A percentile compares a stretch with the other conserved stretches of the same genome.
phyloP scores from a whole-genome alignment of 2,329 filamentous ascomycete species.

The Colletotrichum australisinense region DNA sequence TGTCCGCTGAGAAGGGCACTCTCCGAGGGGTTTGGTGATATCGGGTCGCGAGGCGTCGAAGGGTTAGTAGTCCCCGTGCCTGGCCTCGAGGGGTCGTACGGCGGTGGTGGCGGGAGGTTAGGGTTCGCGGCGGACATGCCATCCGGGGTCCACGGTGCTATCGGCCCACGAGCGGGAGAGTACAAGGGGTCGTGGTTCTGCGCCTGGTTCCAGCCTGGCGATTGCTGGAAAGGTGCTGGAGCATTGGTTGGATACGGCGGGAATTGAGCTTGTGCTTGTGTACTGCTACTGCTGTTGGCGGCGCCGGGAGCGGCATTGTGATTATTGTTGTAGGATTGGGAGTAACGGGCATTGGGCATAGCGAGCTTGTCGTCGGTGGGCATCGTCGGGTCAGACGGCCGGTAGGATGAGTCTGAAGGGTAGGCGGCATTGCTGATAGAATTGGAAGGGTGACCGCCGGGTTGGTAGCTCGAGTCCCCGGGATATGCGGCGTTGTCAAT shows the following conservation, averaged over 20 bases:
- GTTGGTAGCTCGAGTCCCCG: constrained; percentile 19
- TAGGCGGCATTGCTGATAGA: constrained; percentile 35
- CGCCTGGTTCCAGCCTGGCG: background rate
- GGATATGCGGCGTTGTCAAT: constrained; percentile 27
- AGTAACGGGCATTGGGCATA: constrained; percentile 30
- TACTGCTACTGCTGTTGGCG: background rate
- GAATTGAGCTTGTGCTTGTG: background rate
- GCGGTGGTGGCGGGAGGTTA: constrained; percentile 36
- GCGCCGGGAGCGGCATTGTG: background rate
- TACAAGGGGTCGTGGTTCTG: constrained; percentile 21
- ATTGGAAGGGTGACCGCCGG: constrained; percentile 12
- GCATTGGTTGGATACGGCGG: constrained; percentile 13
- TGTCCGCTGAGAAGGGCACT: constrained; percentile 20
- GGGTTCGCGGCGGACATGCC: constrained; percentile 33
- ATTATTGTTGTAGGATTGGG: constrained; percentile 22
- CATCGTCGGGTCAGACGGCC: constrained; percentile 19
- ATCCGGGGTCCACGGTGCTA: constrained; percentile 35
- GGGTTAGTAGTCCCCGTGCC: constrained; percentile 9
- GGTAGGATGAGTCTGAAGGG: constrained; percentile 32
- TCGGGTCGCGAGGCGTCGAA: constrained; percentile 14
- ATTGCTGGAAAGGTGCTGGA: background rate
- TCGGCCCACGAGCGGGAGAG: constrained; percentile 4
- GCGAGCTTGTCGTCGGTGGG: constrained; percentile 31
- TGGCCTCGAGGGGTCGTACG: constrained; percentile 28
- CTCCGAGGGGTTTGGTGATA: constrained; percentile 21